Percentiles rank a stretch among this genome's conserved stretches.
phyloP scores from a whole-genome alignment of 805 yeast species.

The Wickerhamiella nectarea region DNA sequence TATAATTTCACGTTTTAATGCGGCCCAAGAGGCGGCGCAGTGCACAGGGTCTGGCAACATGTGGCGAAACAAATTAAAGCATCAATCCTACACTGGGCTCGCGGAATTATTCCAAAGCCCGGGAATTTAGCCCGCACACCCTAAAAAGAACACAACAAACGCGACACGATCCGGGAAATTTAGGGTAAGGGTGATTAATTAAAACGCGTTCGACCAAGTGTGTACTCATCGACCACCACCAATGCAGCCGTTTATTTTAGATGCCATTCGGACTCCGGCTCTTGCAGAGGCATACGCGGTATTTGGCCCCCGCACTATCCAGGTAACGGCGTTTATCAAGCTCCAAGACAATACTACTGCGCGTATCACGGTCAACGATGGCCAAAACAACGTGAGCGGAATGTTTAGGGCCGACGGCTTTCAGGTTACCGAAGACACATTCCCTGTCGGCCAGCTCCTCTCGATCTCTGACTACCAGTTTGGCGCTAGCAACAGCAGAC shows the following conservation, averaged over 20 bases:
- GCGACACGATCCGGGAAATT: not conserved
- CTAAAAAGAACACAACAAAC: no score
- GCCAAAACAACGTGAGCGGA: not conserved
- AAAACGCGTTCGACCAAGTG: not conserved
- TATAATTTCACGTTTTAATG: no score
- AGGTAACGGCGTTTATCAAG: not conserved
- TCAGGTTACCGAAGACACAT: not conserved
- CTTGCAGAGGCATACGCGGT: not conserved
- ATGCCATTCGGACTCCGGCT: not conserved
- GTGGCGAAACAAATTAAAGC: no score
- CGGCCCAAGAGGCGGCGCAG: no score
- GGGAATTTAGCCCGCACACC: no score
- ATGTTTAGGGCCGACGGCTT: not conserved
- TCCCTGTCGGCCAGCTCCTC: constrained; percentile 6
- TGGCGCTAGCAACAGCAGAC: not conserved
- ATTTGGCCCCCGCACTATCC: not conserved
- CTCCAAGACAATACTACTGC: not conserved
- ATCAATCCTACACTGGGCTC: no score
- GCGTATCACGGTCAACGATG: constrained; percentile 7
- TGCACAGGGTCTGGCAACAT: no score
- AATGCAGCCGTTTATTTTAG: not conserved
- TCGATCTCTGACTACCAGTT: constrained; percentile 1
- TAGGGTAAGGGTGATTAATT: not conserved
- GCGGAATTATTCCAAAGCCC: no score
- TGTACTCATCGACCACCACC: not conserved